These are phyloP conservation scores for Phytopythium mirpurense DNA, from an alignment of 352 stramenopile species.

Conservation along the genomic window DNA sequence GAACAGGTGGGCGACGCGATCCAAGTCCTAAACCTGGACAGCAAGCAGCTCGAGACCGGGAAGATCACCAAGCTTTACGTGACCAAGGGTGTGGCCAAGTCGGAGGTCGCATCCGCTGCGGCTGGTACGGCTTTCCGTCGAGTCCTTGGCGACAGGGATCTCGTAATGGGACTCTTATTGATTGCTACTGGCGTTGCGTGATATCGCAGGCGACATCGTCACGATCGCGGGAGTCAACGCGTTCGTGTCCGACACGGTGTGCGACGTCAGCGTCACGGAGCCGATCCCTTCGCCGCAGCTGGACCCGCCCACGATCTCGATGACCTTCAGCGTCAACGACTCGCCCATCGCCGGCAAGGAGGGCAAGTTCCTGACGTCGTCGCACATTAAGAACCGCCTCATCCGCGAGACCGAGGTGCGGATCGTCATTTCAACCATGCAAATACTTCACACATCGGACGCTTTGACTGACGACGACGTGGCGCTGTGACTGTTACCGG, in stretches of 20 bases:
- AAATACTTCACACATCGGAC: too few species aligned
- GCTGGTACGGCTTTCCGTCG: conserved; percentile 33
- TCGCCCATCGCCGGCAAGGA: conserved; percentile 94
- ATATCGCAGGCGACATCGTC: conserved; percentile 91
- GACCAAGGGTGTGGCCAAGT: conserved; percentile 68
- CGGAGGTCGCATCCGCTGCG: conserved; percentile 85
- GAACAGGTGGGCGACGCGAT: conserved; percentile 82
- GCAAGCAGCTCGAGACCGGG: conserved; percentile 69
- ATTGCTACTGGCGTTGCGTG: not conserved
- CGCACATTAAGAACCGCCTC: conserved; percentile 92
- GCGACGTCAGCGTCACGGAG: conserved; percentile 54
- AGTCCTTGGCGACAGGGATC: not conserved
- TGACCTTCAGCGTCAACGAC: conserved; percentile 98
- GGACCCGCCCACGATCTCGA: conserved; percentile 96
- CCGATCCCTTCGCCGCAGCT: conserved; percentile 93
- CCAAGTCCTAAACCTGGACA: conserved; percentile 85
- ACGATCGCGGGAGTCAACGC: conserved; percentile 94
- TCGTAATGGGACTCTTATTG: not conserved
- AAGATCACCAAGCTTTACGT: conserved; percentile 89
- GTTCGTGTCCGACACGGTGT: conserved; percentile 89
- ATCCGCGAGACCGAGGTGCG: conserved; percentile 89
- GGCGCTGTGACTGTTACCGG: too few species aligned
- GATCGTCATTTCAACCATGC: not conserved
- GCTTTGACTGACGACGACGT: too few species aligned
- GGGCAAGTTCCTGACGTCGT: conserved; percentile 96